These are phyloP conservation scores for Thalia dealbata DNA, from an alignment of 176 grass and related monocot genomes.

Conservation along the genomic window DNA sequence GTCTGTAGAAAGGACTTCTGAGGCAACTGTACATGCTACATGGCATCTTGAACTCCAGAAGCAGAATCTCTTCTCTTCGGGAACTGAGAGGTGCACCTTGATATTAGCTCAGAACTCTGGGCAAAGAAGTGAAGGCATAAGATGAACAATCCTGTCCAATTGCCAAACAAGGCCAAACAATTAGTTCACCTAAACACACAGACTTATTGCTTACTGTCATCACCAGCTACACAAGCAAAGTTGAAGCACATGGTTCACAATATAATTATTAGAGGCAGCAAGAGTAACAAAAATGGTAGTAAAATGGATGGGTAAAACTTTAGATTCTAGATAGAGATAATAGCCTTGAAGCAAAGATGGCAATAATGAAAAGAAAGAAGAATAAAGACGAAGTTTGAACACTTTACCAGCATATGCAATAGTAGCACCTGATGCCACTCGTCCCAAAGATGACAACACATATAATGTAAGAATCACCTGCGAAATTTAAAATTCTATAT, in stretches of 20 bases:
- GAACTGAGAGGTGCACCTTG: conserved; percentile 33
- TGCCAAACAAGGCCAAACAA: not conserved
- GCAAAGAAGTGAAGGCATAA: conserved; percentile 77
- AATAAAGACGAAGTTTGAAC: not conserved
- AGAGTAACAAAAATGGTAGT: not conserved
- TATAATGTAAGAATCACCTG: conserved; percentile 73
- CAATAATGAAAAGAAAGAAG: not conserved
- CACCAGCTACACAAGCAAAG: not conserved
- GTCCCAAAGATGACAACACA: conserved; percentile 66
- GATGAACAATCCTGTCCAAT: conserved; percentile 42
- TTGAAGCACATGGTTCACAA: not conserved
- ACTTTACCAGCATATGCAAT: conserved; percentile 81
- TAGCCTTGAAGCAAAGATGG: not conserved
- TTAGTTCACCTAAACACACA: not conserved
- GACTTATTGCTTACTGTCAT: not conserved
- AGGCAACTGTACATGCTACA: conserved; percentile 24
- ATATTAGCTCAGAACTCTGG: conserved; percentile 48
- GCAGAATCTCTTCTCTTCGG: conserved; percentile 44
- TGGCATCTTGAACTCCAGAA: conserved; percentile 26
- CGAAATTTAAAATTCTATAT: conserved; percentile 7
- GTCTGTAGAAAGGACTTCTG: not conserved
- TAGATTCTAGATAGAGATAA: not conserved
- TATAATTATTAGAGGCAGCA: not conserved
- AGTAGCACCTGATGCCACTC: conserved; percentile 71
- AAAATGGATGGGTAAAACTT: not conserved